Base-by-base conservation (phyloP, 177 flowering plant species). In the Tripterygium wilfordii region DNA sequence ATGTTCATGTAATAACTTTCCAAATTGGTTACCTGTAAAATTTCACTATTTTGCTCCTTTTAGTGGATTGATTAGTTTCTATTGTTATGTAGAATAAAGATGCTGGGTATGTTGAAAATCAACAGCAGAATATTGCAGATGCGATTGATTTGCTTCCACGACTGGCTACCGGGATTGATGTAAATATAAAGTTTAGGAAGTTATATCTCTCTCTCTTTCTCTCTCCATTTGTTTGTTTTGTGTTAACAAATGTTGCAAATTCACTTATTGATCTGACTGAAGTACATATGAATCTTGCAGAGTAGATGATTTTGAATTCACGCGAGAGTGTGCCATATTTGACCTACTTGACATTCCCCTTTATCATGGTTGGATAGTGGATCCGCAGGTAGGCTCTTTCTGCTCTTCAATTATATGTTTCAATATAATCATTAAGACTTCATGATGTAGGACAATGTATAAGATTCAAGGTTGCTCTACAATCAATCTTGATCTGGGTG, bases 351-450 rank as follows among this genome's bases (percentile, higher is more conserved):
- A 82, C 51, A 89, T 94, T 65, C 95, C 95, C 27, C 63, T 94
- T 10, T 87, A 78, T 74, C 97, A 94, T 76, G 99, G 99, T 49
- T 94, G 99, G 97, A 81, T 94, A 54, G 86, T 87, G 67, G 97
- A 94, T 70, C 85, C 97, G 18, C 96, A 90, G 95, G 99, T 90
- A 62, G 56, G 53, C 41, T n/a, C 36, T 44, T 52, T 22, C n/a
- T 6, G 24, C n/a, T 47, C 35, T 24, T 36, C 27, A 4, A 9
- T 3, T n/a, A n/a, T n/a, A n/a, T n/a, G n/a, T n/a, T n/a, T n/a
- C n/a, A n/a, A n/a, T n/a, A n/a, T n/a, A n/a, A n/a, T n/a, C n/a
- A n/a, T n/a, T n/a, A n/a, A n/a, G n/a, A n/a, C n/a, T n/a, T n/a
- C n/a, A n/a, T n/a, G n/a, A n/a, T n/a, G n/a, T n/a, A n/a, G n/a